These are phyloP conservation scores for Pythium rishiriense DNA, from an alignment of 352 stramenopile genomes.

Conservation along the genomic window DNA sequence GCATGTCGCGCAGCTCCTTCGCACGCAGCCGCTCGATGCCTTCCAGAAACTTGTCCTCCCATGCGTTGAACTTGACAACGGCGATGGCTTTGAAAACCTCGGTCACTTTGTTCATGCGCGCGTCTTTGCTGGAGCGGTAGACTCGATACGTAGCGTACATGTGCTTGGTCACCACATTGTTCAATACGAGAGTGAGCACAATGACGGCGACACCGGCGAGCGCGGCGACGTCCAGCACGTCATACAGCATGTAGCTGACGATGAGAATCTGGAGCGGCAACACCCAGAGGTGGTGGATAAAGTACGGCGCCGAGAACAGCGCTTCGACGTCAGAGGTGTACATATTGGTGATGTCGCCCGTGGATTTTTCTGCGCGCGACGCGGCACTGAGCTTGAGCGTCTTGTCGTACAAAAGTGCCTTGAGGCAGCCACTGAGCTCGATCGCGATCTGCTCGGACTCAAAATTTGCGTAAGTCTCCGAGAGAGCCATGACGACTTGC, in stretches of 20 bases:
- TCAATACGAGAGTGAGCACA: constrained; percentile 38
- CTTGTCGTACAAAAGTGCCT: constrained; percentile 52
- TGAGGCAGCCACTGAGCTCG: constrained; percentile 44
- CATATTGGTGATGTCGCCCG: constrained; percentile 54
- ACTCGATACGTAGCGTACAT: constrained; percentile 28
- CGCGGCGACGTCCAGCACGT: constrained; percentile 36
- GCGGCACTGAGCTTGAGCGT: constrained; percentile 41
- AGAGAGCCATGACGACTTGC: constrained; percentile 48
- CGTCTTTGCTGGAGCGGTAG: constrained; percentile 31
- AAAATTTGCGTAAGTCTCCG: constrained; percentile 45
- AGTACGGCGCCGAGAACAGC: constrained; percentile 33
- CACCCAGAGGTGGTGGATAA: constrained; percentile 61
- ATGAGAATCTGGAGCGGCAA: constrained; percentile 45
- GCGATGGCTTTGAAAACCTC: constrained; percentile 72
- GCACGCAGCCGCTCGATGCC: constrained; percentile 37
- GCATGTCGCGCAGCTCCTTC: constrained; percentile 35
- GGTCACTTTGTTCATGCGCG: constrained; percentile 48
- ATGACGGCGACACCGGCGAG: constrained; percentile 47
- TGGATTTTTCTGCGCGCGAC: constrained; percentile 43
- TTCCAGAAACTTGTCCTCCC: constrained; percentile 79
- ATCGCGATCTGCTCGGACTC: constrained; percentile 55
- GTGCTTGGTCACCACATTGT: constrained; percentile 38
- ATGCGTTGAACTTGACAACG: constrained; percentile 93
- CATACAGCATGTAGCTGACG: constrained; percentile 42
- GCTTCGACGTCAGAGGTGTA: constrained; percentile 51